Conservation (phyloP, 73 alveolate genomes). For the Uronychia setigera region DNA sequence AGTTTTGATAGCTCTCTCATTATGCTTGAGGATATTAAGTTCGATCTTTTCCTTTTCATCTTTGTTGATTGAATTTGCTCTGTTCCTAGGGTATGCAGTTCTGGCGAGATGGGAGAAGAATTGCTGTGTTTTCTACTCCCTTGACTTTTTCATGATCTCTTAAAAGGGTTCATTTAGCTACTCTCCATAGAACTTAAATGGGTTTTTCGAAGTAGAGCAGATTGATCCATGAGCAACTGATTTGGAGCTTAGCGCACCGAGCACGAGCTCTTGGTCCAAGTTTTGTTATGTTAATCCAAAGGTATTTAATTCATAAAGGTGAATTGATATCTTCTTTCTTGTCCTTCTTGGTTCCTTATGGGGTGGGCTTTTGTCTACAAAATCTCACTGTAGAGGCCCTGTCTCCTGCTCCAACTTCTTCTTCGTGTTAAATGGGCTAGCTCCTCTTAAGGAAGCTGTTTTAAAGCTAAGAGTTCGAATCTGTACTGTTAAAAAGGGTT, state of each 20-base stretch:
- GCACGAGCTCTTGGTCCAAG: background rate
- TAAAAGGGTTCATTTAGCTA: background rate
- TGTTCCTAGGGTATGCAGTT: background rate
- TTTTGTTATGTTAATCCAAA: background rate
- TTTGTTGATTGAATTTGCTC: background rate
- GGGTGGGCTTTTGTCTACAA: too few species aligned
- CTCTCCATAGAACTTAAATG: background rate
- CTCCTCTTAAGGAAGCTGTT: too few species aligned
- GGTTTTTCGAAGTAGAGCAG: background rate
- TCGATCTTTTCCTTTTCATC: background rate
- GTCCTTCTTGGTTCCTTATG: too few species aligned
- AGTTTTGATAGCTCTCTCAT: background rate
- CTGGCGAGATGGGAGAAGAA: background rate
- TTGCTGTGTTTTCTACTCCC: background rate
- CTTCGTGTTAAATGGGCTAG: too few species aligned
- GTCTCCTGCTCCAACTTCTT: too few species aligned
- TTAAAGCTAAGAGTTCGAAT: too few species aligned
- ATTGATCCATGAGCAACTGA: too few species aligned
- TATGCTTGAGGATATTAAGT: background rate
- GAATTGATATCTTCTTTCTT: too few species aligned
- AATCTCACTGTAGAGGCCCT: too few species aligned
- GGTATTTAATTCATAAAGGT: background rate
- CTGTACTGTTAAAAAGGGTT: too few species aligned
- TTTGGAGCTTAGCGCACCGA: too few species aligned
- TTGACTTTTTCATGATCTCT: background rate